A percentile compares a stretch with the other conserved stretches of the same genome.
Evolutionary conservation across 108 stramenopile species (phyloP).

Genomic region (Cyclotella baltica): DNA sequence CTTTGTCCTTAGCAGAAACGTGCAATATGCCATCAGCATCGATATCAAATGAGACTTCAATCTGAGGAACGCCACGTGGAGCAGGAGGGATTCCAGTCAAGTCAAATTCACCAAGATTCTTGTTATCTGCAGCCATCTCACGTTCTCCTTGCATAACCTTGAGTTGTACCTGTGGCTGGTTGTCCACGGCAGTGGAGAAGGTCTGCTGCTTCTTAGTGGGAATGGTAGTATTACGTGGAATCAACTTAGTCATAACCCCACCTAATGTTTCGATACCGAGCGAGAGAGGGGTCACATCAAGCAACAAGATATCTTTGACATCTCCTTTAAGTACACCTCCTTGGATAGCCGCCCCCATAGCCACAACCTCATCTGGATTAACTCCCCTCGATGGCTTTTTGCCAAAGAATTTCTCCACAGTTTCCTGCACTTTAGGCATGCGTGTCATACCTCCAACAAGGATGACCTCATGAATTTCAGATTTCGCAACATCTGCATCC

Average conservation of each 20-base stretch:
- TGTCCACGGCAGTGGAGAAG: conserved; percentile 99
- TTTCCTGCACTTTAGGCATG: conserved; percentile 99
- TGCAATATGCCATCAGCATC: conserved; percentile 99
- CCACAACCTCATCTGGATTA: conserved; percentile 99
- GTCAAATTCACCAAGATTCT: conserved; percentile 98
- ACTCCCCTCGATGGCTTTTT: conserved; percentile 92
- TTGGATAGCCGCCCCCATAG: conserved; percentile 99
- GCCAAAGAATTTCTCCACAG: conserved; percentile 98
- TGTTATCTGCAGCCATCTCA: conserved; percentile 99
- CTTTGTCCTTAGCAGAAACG: conserved; percentile 99
- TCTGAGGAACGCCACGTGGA: conserved; percentile 99
- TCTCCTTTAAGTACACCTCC: conserved; percentile 99
- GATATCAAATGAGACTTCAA: conserved; percentile 99
- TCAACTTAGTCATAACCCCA: conserved; percentile 99
- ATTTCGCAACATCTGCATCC: conserved; percentile 93
- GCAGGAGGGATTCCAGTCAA: conserved; percentile 99
- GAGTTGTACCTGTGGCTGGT: conserved; percentile 96
- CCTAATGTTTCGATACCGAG: conserved; percentile 99
- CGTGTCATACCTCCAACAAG: conserved; percentile 99
- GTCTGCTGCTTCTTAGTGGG: conserved; percentile 99
- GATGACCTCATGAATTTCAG: conserved; percentile 97
- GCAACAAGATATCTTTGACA: conserved; percentile 98
- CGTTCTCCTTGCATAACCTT: conserved; percentile 99
- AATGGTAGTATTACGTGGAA: conserved; percentile 99
- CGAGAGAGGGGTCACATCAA: conserved; percentile 99